Evolutionary conservation across 2,329 filamentous ascomycete genomes (phyloP), one percentile per base, ranked within the genome.

Genomic region (Aspergillus sp.): DNA sequence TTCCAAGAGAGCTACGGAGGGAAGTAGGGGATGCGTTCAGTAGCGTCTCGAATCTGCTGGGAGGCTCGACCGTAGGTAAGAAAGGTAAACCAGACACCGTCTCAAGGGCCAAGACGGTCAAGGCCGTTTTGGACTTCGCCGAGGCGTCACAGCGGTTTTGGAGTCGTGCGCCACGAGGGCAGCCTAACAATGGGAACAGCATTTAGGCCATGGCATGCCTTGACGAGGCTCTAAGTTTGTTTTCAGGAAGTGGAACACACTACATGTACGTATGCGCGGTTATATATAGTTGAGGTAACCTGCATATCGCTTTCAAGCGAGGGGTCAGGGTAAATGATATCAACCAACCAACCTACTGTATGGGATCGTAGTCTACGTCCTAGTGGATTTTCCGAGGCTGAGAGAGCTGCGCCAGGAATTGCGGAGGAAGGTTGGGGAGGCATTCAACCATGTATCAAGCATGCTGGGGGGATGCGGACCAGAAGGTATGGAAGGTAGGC

Each of bases 341-440:
- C 20, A 20, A 20, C 20, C 20, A 20, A 20, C 20, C 20, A 20
- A 20, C 20, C 20, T 20, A 20, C 20, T 20, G 20, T 20, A 15
- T n/a, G n/a, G n/a, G n/a, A n/a, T n/a, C n/a, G 48, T 57, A 13
- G 35, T 52, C 3, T 53, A 57, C 35, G 48, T 57, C 13, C 30
- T 55, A 39, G 38, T 54, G 33, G 46, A 54, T 42, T 54, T 48
- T 38, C 51, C 46, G 7, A 48, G n/a, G 7, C n/a, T 46, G n/a
- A 23, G 35, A n/a, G n/a, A 46, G 44, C 25, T 56, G 19, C 43
- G 51, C 15, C 33, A 45, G 23, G 22, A 41, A 12, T 15, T 46
- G 23, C 19, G 44, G 5, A 71, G 3, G 17, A 51, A 60, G 41
- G 52, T 56, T 32, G 52, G 55, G 30, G 49, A 47, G 22, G 54